Evolutionary conservation across 1,139 yeast species (phyloP).

Genomic region (Zygoascus meyerae): DNA sequence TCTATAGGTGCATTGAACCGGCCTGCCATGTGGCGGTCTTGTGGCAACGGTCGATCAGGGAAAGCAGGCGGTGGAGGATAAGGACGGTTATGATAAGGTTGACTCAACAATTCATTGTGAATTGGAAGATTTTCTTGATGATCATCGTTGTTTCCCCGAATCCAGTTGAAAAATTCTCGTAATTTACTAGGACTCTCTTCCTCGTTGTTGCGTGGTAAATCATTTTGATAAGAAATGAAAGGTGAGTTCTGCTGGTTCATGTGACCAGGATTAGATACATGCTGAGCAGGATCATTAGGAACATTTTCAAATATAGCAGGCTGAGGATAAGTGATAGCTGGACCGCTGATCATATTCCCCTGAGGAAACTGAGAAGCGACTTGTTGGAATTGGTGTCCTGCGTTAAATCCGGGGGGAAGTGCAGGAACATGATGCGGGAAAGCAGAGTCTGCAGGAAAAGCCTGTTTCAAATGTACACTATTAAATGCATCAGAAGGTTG

Average conservation of each 20-base stretch:
- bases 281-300: background rate
- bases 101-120: background rate
- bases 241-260: too few species aligned
- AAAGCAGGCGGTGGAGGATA: too few species aligned
- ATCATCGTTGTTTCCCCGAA: conserved; percentile 4
- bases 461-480: background rate
- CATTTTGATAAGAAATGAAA: too few species aligned
- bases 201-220: background rate
- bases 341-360: background rate
- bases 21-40: too few species aligned
- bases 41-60: too few species aligned
- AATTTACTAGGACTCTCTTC: conserved; percentile 5
- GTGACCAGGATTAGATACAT: background rate
- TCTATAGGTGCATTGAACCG: too few species aligned
- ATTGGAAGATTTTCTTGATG: background rate
- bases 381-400: conserved; percentile 7
- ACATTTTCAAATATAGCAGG: background rate
- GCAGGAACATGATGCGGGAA: conserved; percentile 3
- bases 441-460: conserved; percentile 2
- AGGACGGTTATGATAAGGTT: background rate
- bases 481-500: background rate
- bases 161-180: conserved; percentile 7
- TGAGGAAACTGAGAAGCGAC: background rate
- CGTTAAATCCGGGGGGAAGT: conserved; percentile 2
- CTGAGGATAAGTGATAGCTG: background rate